A percentile compares a stretch with the other conserved stretches of the same genome.
Conservation (phyloP, 495 filamentous ascomycete genomes). For the Xylaria flabelliformis region DNA sequence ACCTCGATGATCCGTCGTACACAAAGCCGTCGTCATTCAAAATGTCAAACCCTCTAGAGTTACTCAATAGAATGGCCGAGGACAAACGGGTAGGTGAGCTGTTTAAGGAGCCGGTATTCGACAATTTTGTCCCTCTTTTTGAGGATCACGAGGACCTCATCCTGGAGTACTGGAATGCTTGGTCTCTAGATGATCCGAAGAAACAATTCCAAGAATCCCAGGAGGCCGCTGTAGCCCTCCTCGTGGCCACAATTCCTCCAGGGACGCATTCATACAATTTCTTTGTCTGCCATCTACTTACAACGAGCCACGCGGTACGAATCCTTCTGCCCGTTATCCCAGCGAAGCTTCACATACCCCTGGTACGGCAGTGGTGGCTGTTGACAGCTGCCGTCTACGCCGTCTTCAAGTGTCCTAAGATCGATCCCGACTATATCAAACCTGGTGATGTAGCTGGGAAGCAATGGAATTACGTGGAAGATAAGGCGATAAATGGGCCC, state of each 20-base stretch:
- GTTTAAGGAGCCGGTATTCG: slow-evolving; percentile 61
- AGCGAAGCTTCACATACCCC: slow-evolving; percentile 67
- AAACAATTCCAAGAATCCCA: slow-evolving; percentile 80
- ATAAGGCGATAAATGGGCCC: slow-evolving; percentile 68
- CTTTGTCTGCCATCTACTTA: slow-evolving; percentile 81
- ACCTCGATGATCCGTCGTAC: slow-evolving; percentile 73
- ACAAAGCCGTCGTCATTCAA: slow-evolving; percentile 58
- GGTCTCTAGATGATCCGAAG: slow-evolving; percentile 67
- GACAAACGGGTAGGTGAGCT: slow-evolving; percentile 65
- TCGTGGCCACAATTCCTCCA: slow-evolving; percentile 65
- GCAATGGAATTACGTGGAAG: slow-evolving; percentile 77
- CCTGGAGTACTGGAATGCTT: slow-evolving; percentile 87
- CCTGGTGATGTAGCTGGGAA: slow-evolving; percentile 65
- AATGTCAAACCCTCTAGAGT: slow-evolving; percentile 66
- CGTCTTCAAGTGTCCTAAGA: slow-evolving; percentile 70
- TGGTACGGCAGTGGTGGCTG: slow-evolving; percentile 90
- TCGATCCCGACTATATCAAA: slow-evolving; percentile 67
- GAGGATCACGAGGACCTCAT: slow-evolving; percentile 70
- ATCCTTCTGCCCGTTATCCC: slow-evolving; percentile 83
- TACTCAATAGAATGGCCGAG: slow-evolving; percentile 65
- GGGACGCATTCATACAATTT: slow-evolving; percentile 78
- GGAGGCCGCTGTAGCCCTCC: slow-evolving; percentile 72
- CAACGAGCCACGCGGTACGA: slow-evolving; percentile 84
- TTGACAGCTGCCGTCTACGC: slow-evolving; percentile 80
- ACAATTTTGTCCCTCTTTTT: slow-evolving; percentile 73